Percentiles rank a stretch among this genome's conserved stretches.
Conservation (phyloP, 2,329 filamentous ascomycete species). For the Sclerotinia nivalis region DNA sequence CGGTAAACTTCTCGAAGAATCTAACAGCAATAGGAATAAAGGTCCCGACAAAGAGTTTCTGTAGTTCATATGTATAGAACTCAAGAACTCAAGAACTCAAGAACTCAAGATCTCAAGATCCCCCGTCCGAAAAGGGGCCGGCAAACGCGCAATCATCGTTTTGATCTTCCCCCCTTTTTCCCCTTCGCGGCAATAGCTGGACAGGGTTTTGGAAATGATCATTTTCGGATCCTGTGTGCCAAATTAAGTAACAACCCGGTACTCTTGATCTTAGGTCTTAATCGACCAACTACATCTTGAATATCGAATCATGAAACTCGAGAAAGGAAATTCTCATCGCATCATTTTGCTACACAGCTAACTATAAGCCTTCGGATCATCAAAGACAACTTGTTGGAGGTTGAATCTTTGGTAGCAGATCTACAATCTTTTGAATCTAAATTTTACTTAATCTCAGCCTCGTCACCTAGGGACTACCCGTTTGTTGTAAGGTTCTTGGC, state of each 20-base stretch:
- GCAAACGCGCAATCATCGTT: slow-evolving; percentile 17
- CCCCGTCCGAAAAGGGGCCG: not conserved
- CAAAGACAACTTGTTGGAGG: not conserved
- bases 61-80: too few relatives aligned
- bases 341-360: not conserved
- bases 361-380: too few relatives aligned
- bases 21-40: not conserved
- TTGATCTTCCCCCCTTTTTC: not conserved
- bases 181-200: not conserved
- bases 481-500: not conserved
- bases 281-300: not conserved
- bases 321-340: not conserved
- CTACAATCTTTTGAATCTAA: not conserved
- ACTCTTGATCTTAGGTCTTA: not conserved
- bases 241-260: not conserved
- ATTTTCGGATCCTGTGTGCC: not conserved
- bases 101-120: not conserved
- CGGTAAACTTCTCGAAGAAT: too few relatives aligned
- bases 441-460: slow-evolving; percentile 10
- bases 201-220: not conserved
- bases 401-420: not conserved
- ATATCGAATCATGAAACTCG: not conserved
- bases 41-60: too few relatives aligned
- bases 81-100: not conserved
- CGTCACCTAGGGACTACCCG: not conserved